Base-by-base conservation (phyloP, 2,329 filamentous ascomycete species). In the Cordyceps pruinosa region DNA sequence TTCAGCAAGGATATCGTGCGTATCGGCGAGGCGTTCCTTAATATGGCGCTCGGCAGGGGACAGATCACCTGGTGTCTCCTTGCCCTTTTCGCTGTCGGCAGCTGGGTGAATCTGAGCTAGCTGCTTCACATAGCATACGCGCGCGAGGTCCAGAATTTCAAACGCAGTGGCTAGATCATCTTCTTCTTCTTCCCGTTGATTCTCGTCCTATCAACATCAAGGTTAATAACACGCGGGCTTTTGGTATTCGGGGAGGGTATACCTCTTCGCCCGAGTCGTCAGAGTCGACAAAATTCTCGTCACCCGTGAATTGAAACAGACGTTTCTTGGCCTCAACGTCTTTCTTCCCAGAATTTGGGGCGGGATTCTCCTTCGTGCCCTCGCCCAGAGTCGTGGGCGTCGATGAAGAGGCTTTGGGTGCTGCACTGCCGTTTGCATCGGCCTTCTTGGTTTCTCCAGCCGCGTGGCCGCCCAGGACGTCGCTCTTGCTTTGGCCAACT, bases 401-500 rank as follows among this genome's bases (percentile, higher is more conserved):
- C 51, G 73, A 69, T n/a, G 70, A 66, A 10, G 69, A 56, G 62
- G 74, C 76, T 67, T 75, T 73, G 52, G 62, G 68, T 66, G 69
- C 75, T 60, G 67, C 58, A 66, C 71, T 71, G 66, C 72, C 65
- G 61, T 69, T 72, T 51, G 76, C 69, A 60, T 74, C 72, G 8
- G 60, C 75, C 64, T 78, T 73, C 19, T 56, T 56, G 34, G 52
- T 39, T 72, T 85, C 73, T 67, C 80, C 74, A 68, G 82, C 71
- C 21, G 92, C 88, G 66, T 88, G 88, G 34, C 88, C 89, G 58
- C 94, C 94, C 35, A 99, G 79, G 25, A 99, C 92, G 68, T 97
- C 92, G 69, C 91, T 97, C 73, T 96, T 96, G 70, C 85, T 87
- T 70, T 97, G 89, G 30, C 92, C 94, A 59, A 97, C 88, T 71